Evolutionary conservation across 1,139 yeast species (phyloP), one percentile per base, ranked within the genome.

Genomic region (Hyphopichia buzzinii): DNA sequence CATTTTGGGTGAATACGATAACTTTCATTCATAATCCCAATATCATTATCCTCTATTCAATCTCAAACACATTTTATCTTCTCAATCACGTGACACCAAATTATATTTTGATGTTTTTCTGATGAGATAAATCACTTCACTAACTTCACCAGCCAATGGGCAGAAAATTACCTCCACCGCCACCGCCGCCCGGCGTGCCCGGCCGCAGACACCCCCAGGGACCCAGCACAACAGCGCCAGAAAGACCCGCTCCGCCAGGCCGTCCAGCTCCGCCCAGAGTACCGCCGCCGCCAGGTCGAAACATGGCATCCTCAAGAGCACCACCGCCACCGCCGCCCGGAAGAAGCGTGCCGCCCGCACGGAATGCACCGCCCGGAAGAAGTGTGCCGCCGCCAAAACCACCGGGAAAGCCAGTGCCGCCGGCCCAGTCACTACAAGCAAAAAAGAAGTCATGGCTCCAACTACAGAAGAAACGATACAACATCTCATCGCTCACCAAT

Each of bases 381-480:
- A 10, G 12, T 6, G 14, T 8, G 22, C 15, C 16, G n/a, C 26
- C 23, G 23, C 23, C 23, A 10, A 6, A 6, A 19, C 23, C 23
- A 6, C 23, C 23, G 6, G 6, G 8, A 10, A 6, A 10, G 8
- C 47, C 48, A 12, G 54, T 52, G 8, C 50, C 52, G 13, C 38
- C 44, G 11, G 26, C 33, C 30, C 23, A 23, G 14, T 12, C 55
- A 27, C 47, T 77, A 1, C 63, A 67, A 11, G 57, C 62, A n/a
- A 63, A 78, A 40, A 76, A 79, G 45, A 63, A 68, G 37, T 71
- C 72, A 50, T 86, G 95, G 95, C 64, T 73, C n/a, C 77, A 72
- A 38, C 38, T 74, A 2, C 95, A 85, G 48, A 84, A 81, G 54
- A 60, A 57, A 34, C 64, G 87, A 43, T 80, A 65, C 49, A 55